These are phyloP conservation scores for Candida maesae DNA, from an alignment of 805 yeast genomes.

Conservation along the genomic window DNA sequence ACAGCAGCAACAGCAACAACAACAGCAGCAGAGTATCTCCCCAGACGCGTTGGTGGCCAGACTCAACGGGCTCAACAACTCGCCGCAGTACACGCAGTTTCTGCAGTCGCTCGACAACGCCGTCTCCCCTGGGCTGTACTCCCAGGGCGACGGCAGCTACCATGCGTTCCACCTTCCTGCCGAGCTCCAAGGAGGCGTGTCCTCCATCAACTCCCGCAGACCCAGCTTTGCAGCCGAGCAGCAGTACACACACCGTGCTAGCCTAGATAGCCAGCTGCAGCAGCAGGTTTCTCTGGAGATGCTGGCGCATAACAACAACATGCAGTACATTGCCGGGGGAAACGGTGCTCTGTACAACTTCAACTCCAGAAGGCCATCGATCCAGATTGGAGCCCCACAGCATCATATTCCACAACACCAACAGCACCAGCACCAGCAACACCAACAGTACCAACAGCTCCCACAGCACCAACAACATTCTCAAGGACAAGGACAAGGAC, in stretches of 20 bases:
- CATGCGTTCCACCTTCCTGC: constrained; percentile 37
- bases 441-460: too few relatives aligned
- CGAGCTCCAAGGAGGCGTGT: constrained; percentile 63
- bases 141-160: not conserved
- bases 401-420: not conserved
- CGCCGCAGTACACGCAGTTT: constrained; percentile 13
- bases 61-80: constrained; percentile 20
- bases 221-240: constrained; percentile 68
- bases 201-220: constrained; percentile 61
- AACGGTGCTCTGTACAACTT: constrained; percentile 11
- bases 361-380: constrained; percentile 25
- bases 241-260: constrained; percentile 29
- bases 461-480: constrained; percentile 4
- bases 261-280: constrained; percentile 10
- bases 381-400: constrained; percentile 17
- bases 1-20: constrained; percentile 2
- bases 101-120: constrained; percentile 1
- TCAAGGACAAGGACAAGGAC: constrained; percentile 12
- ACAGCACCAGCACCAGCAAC: not conserved
- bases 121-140: not conserved
- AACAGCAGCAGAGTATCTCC: constrained; percentile 13
- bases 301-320: constrained; percentile 8
- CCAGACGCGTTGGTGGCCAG: constrained; percentile 25
- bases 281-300: constrained; percentile 7
- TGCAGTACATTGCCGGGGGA: not conserved